These are phyloP conservation scores for Nemania sp. DNA, from an alignment of 2,329 filamentous ascomycete species.

Conservation along the genomic window DNA sequence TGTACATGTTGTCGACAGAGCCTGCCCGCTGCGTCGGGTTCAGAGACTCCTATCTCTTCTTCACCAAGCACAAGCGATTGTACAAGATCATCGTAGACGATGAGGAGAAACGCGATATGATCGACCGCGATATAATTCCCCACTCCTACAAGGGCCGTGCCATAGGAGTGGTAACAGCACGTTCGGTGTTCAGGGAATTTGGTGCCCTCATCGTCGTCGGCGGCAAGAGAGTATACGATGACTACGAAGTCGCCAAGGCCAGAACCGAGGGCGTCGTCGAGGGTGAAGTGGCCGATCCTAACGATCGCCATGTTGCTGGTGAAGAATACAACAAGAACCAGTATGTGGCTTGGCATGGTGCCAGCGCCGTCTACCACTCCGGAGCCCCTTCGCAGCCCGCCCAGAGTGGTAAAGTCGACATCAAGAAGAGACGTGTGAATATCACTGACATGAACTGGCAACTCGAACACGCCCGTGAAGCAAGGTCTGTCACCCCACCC, in stretches of 20 bases:
- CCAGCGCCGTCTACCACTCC: conserved; percentile 92
- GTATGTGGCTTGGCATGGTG: conserved; percentile 97
- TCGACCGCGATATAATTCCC: conserved; percentile 91
- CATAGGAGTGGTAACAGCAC: conserved; percentile 94
- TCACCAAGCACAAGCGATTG: conserved; percentile 94
- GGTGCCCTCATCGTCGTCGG: conserved; percentile 92
- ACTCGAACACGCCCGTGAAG: conserved; percentile 88
- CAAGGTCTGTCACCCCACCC: conserved; percentile 68
- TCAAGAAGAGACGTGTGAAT: conserved; percentile 82
- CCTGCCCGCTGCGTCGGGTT: conserved; percentile 96
- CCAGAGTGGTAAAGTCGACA: conserved; percentile 74
- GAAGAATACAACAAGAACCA: conserved; percentile 98
- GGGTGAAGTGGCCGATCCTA: conserved; percentile 88
- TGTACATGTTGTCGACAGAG: conserved; percentile 99
- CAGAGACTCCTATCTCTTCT: conserved; percentile 97
- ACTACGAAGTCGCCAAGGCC: conserved; percentile 81
- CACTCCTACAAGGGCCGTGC: conserved; percentile 98
- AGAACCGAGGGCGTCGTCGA: conserved; percentile 78
- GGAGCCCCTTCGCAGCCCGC: conserved; percentile 75
- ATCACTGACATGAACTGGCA: conserved; percentile 97
- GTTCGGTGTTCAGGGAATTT: conserved; percentile 96
- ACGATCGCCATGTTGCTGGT: conserved; percentile 75
- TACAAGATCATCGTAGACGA: conserved; percentile 99
- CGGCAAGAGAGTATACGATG: conserved; percentile 81
- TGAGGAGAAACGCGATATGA: conserved; percentile 95